Evolutionary conservation across 345 rosid genomes (phyloP).

Genomic region (Arabis hirsuta): DNA sequence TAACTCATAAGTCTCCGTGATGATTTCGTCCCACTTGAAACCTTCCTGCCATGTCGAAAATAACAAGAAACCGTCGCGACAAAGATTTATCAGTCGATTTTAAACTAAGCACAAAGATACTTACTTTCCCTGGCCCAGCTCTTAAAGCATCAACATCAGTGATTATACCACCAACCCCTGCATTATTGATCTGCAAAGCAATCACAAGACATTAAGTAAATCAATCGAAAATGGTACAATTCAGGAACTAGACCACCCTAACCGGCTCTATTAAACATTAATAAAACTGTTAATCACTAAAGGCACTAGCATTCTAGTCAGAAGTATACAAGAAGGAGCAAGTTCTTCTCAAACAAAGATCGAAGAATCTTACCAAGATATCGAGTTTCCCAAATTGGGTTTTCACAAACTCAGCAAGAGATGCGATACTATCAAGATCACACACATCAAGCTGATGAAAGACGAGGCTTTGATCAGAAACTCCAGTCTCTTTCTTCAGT

Average conservation of each 20-base stretch:
- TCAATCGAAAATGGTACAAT: background rate
- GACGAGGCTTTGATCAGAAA: slow-evolving; percentile 41
- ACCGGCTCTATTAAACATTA: background rate
- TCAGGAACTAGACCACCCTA: background rate
- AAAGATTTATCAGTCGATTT: background rate
- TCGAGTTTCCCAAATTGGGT: slow-evolving; percentile 54
- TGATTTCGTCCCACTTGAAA: slow-evolving; percentile 41
- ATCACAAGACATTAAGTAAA: slow-evolving; percentile 2
- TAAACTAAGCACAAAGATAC: background rate
- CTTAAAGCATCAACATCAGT: slow-evolving; percentile 35
- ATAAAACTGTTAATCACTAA: background rate
- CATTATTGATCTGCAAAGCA: slow-evolving; percentile 54
- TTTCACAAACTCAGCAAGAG: slow-evolving; percentile 49
- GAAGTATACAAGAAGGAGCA: background rate
- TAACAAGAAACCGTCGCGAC: slow-evolving; percentile 1
- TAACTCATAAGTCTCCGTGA: slow-evolving; percentile 41
- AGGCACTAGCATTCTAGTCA: background rate
- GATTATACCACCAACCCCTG: slow-evolving; percentile 48
- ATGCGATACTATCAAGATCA: slow-evolving; percentile 42
- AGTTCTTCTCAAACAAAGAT: background rate
- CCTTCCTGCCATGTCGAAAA: slow-evolving; percentile 27
- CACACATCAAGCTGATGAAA: slow-evolving; percentile 63
- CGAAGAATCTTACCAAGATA: slow-evolving; percentile 49
- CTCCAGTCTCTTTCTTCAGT: slow-evolving; percentile 37
- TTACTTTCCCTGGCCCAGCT: slow-evolving; percentile 38